Evolutionary conservation across 768 basidiomycete genomes (phyloP).

Genomic region (Leccinum obscurum): DNA sequence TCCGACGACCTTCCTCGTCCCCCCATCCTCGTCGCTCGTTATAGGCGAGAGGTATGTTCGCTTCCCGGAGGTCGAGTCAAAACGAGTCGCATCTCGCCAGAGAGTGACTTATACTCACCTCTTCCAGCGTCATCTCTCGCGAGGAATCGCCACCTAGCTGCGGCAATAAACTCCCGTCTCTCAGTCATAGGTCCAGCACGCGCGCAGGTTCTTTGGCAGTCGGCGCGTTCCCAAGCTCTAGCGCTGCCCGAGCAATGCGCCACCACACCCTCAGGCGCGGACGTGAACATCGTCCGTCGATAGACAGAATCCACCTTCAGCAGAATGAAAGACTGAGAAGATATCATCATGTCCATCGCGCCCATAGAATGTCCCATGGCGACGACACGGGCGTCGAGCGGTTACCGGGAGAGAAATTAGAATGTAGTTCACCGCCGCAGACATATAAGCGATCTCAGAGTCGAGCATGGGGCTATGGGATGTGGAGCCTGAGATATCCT

Average conservation of each 20-base stretch:
- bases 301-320: slow-evolving; percentile 35
- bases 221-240: slow-evolving; percentile 56
- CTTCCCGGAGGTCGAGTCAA: slow-evolving; percentile 44
- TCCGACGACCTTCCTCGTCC: slow-evolving; percentile 14
- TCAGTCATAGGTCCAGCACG: slow-evolving; percentile 63
- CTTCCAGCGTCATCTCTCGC: slow-evolving; percentile 9
- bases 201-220: slow-evolving; percentile 32
- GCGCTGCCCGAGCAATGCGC: slow-evolving; percentile 75
- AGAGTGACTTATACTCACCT: slow-evolving; percentile 37
- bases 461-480: slow-evolving; percentile 88
- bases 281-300: slow-evolving; percentile 75
- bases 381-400: slow-evolving; percentile 58
- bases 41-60: slow-evolving; percentile 53
- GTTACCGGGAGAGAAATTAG: slow-evolving; percentile 62
- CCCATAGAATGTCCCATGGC: slow-evolving; percentile 96
- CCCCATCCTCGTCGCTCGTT: slow-evolving; percentile 1
- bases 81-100: slow-evolving; percentile 39
- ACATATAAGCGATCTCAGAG: slow-evolving; percentile 76
- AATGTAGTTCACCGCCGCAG: slow-evolving; percentile 71
- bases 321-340: slow-evolving; percentile 39
- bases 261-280: slow-evolving; percentile 85
- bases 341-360: too few species aligned
- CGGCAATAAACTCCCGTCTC: slow-evolving; percentile 55
- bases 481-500: slow-evolving; percentile 44
- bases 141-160: slow-evolving; percentile 30